Evolutionary conservation across 179 eudicot genomes (phyloP), one percentile per base, ranked within the genome.

Genomic region (Amaranthus tricolor): DNA sequence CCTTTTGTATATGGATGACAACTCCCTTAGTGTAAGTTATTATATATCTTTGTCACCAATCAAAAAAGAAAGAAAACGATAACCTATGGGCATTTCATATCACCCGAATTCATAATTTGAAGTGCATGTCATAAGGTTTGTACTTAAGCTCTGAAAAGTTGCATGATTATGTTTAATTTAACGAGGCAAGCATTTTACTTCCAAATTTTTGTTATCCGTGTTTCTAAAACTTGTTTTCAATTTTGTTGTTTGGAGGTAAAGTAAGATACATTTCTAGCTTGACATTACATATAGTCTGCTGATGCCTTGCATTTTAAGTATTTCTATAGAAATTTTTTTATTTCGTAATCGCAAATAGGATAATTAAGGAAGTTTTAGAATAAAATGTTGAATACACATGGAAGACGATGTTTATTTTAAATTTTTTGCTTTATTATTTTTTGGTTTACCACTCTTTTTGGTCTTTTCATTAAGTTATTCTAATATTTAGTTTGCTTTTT

Each of bases 401-500:
- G 66, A 72, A 6, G 58, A 60, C 49, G 74, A 68, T 61, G 67
- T n/a, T 62, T 49, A 63, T 44, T 31, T 17, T 4, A 40, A 43
- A 56, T 13, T 7, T 45, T 67, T 62, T 68, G 20, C 48, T 69
- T 68, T 54, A 1, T 4, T n/a, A 8, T 67, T 66, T 78, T 16
- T 9, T 66, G 20, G 5, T 12, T 68, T 15, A 11, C 15, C 47
- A 11, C 15, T 24, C 45, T 66, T 62, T 59, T 53, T 21, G 2
- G 14, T 50, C 31, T 53, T 50, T 51, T 6, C 45, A 56, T 79
- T 7, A 31, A 19, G 51, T 44, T 76, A 4, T 9, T 49, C 49
- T 71, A 45, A 74, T 16, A 44, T 55, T n/a, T 69, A 21, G 6
- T 71, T 48, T 64, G 44, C 19, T n/a, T 68, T 56, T 69, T 17